Percentiles rank a stretch among this genome's conserved stretches.
These are phyloP conservation scores for Codiaeum variegatum DNA, from an alignment of 441 rosid genomes.

Conservation along the genomic window DNA sequence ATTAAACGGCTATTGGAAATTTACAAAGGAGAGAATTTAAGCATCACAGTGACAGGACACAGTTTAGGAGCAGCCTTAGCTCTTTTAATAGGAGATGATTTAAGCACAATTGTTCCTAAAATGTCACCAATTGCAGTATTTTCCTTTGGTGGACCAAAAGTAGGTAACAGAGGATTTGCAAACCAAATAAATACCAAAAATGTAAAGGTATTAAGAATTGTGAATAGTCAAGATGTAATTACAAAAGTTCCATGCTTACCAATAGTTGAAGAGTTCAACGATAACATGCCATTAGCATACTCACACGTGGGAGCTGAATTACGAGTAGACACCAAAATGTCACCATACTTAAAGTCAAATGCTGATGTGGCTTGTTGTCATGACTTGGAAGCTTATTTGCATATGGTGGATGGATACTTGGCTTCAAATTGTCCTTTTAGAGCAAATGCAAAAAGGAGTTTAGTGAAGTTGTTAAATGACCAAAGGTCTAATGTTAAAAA, in stretches of 20 bases:
- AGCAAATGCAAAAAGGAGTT: constrained; percentile 82
- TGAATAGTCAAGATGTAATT: constrained; percentile 66
- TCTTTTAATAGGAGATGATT: constrained; percentile 50
- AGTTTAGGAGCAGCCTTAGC: constrained; percentile 68
- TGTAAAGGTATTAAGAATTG: constrained; percentile 62
- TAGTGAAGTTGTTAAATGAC: constrained; percentile 63
- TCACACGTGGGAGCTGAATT: constrained; percentile 52
- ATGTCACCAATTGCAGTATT: constrained; percentile 64
- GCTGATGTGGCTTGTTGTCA: constrained; percentile 77
- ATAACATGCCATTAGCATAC: constrained; percentile 35
- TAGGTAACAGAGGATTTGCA: constrained; percentile 66
- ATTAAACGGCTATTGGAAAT: constrained; percentile 49
- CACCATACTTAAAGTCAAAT: constrained; percentile 57
- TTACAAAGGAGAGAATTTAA: constrained; percentile 60
- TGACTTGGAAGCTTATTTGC: constrained; percentile 75
- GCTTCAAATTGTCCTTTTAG: constrained; percentile 82
- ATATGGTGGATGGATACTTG: constrained; percentile 85
- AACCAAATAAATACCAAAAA: constrained; percentile 37
- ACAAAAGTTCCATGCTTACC: constrained; percentile 74
- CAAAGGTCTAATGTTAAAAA: constrained; percentile 76
- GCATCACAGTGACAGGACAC: constrained; percentile 79
- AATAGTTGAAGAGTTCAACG: constrained; percentile 34
- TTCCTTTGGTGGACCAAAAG: constrained; percentile 82
- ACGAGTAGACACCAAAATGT: constrained; percentile 64
- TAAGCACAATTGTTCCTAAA: constrained; percentile 41